Evolutionary conservation across 495 filamentous ascomycete species (phyloP).

Genomic region (Neurospora tetrasperma): DNA sequence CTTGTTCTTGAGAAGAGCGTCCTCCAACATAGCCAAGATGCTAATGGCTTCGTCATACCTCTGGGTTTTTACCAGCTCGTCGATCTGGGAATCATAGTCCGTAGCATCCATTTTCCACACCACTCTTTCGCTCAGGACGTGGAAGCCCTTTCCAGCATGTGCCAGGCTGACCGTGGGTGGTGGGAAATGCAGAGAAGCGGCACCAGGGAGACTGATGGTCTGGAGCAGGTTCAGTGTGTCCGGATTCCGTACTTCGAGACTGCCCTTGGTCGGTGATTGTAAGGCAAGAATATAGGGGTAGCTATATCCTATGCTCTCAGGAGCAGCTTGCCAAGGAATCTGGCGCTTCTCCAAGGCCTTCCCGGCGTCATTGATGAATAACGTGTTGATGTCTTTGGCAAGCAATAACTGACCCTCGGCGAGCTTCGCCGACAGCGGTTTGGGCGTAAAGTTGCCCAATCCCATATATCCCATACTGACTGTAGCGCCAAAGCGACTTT

Average conservation of each 20-base stretch:
- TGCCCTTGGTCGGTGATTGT: conserved; percentile 73
- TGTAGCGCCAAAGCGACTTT: conserved; percentile 53
- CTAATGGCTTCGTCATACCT: conserved; percentile 89
- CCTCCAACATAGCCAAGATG: conserved; percentile 78
- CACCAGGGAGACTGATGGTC: conserved; percentile 67
- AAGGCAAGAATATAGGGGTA: conserved; percentile 91
- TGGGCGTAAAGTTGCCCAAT: conserved; percentile 79
- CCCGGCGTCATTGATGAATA: conserved; percentile 79
- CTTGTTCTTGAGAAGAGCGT: conserved; percentile 81
- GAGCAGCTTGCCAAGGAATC: conserved; percentile 81
- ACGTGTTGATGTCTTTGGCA: conserved; percentile 89
- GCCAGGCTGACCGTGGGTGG: conserved; percentile 86
- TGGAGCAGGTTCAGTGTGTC: conserved; percentile 82
- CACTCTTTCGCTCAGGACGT: conserved; percentile 75
- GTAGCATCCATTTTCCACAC: conserved; percentile 96
- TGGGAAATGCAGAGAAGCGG: conserved; percentile 79
- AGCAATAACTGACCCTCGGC: conserved; percentile 76
- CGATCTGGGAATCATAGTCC: conserved; percentile 86
- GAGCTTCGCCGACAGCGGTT: conserved; percentile 75
- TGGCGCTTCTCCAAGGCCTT: conserved; percentile 76
- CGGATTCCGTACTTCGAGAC: conserved; percentile 84
- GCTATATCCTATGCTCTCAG: conserved; percentile 84
- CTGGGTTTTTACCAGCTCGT: conserved; percentile 65
- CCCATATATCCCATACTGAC: conserved; percentile 93
- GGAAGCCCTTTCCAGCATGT: conserved; percentile 89